A percentile compares a stretch with the other conserved stretches of the same genome.
Conservation (phyloP, 441 rosid genomes). For the Brassica hybrid region DNA sequence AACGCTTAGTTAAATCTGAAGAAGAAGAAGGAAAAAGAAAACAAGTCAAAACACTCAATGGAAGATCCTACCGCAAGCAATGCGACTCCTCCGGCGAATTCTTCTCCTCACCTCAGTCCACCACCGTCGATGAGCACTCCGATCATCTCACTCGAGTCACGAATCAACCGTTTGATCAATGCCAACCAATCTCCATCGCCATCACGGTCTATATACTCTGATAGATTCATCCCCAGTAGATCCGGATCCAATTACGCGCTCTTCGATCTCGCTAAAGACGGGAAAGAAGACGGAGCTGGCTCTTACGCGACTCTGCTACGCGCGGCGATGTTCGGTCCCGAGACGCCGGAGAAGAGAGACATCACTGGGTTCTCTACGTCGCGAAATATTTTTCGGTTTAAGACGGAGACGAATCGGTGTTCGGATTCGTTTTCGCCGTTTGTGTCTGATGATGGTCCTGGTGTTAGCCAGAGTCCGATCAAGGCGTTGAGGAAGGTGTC, state of each 20-base stretch:
- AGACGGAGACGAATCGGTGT: conserved; percentile 75
- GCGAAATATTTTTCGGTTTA: conserved; percentile 83
- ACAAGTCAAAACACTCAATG: conserved; percentile 45
- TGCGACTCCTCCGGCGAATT: conserved; percentile 34
- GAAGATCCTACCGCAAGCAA: conserved; percentile 50
- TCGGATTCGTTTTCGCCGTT: conserved; percentile 71
- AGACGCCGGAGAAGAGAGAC: conserved; percentile 76
- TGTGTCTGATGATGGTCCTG: conserved; percentile 65
- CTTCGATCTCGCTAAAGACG: conserved; percentile 10
- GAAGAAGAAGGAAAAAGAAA: conserved; percentile 5
- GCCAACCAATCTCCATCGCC: conserved; percentile 66
- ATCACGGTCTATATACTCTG: conserved; percentile 81
- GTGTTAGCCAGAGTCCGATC: conserved; percentile 63
- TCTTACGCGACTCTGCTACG: conserved; percentile 77
- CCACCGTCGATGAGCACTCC: conserved; percentile 54
- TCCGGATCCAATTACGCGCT: conserved; percentile 56
- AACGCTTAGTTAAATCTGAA: conserved; percentile 23
- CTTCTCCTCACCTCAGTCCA: conserved; percentile 46
- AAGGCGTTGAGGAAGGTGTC: conserved; percentile 84
- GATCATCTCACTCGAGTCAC: conserved; percentile 46
- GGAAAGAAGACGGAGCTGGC: conserved; percentile 65
- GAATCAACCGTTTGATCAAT: conserved; percentile 75
- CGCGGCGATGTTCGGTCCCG: too few relatives aligned
- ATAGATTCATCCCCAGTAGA: conserved; percentile 93
- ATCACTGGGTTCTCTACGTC: conserved; percentile 43